Percentiles rank a stretch among this genome's conserved stretches.
These are phyloP conservation scores for Rhododendron williamsianum DNA, from an alignment of 148 eudicot species.

Conservation along the genomic window DNA sequence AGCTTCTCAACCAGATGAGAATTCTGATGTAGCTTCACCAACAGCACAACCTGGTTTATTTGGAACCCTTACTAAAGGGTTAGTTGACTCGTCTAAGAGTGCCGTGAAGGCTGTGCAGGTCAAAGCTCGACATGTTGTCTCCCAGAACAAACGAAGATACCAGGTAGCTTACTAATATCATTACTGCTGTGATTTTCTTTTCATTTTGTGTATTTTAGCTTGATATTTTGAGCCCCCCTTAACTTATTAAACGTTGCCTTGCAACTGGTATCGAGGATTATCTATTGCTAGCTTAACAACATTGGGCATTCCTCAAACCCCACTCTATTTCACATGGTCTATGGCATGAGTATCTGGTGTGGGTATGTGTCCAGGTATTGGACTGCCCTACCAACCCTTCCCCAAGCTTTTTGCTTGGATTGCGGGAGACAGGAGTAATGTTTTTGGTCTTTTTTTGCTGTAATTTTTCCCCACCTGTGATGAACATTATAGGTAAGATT, in stretches of 20 bases:
- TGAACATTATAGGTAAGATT: neutral
- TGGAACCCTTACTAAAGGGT: constrained; percentile 79
- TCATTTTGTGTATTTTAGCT: neutral
- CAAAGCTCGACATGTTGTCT: constrained; percentile 96
- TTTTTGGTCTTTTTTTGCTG: neutral
- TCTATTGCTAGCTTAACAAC: neutral
- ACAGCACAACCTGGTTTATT: constrained; percentile 57
- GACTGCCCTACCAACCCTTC: neutral
- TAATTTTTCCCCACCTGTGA: neutral
- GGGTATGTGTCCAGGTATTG: neutral
- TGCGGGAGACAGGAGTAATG: neutral
- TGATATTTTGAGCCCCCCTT: neutral
- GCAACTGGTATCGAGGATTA: neutral
- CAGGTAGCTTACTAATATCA: constrained; percentile 42
- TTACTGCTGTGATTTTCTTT: neutral
- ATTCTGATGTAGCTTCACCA: constrained; percentile 45
- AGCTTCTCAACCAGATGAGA: constrained; percentile 51
- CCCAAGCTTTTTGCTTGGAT: neutral
- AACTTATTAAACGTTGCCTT: neutral
- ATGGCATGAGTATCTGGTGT: neutral
- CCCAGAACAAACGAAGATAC: constrained; percentile 97
- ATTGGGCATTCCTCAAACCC: no score
- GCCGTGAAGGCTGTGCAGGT: constrained; percentile 94
- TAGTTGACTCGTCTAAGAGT: constrained; percentile 85
- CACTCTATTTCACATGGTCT: neutral